Base-by-base conservation (phyloP, 345 rosid genomes). In the Citrus sinensis region DNA sequence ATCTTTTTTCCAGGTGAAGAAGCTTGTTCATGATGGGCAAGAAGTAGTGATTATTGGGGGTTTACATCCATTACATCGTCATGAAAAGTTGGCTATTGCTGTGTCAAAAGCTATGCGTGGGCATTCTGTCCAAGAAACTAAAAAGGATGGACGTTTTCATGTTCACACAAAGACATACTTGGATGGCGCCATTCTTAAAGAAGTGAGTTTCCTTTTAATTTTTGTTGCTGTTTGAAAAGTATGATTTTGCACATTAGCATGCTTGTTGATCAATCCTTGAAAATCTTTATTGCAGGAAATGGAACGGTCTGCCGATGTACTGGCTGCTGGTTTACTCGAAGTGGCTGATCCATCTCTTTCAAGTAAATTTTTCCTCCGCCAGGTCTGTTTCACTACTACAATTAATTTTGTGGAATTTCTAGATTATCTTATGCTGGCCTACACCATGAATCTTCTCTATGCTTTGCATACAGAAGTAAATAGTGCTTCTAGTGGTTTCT, bases 241-340 rank as follows among this genome's bases (percentile, higher is more conserved):
- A 17, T 54, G 58, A 54, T 54, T 42, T 75, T 63, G 51, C 19
- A 4, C 27, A 56, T 5, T 54, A 55, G 11, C 37, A 67, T 39
- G 27, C 8, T 4, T 35, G 58, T 59, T 34, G 55, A 20, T 29
- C 25, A 55, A 20, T 75, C 69, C 55, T 46, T 61, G 49, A 24
- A 55, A 65, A 81, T 81, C 70, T 71, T 69, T 51, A 61, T 82
- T 83, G 80, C 87, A 94, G 98, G 99, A 96, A 82, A 96, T 96
- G 99, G 99, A 94, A 78, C 89, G 93, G 70, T 94, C 99, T 74
- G 89, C 97, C 46, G 99, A 96, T 89, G 93, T 96, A 78, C 93
- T 96, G 80, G 99, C 99, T 83, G 98, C 98, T 70, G 99, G 98
- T 83, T 85, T 96, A 79, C 93, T 96, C 56, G 99, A 96, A 84